These are phyloP conservation scores for Nicotiana attenuata DNA, from an alignment of 257 asterid genomes.

Conservation along the genomic window DNA sequence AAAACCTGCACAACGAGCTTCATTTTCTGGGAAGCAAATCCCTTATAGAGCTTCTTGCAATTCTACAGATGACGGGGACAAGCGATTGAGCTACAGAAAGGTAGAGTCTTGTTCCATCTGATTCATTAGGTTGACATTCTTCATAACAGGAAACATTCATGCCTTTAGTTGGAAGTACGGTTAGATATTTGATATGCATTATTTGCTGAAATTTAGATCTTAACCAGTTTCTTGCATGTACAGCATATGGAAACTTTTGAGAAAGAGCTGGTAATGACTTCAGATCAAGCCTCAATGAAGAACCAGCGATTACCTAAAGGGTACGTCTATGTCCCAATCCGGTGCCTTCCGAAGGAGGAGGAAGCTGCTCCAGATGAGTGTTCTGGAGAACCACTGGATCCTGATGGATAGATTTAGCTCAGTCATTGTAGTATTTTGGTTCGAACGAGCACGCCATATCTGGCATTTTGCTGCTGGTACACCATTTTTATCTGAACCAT, in stretches of 20 bases:
- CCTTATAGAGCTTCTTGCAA: conserved; percentile 51
- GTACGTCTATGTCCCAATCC: conserved; percentile 75
- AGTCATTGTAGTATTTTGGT: not conserved
- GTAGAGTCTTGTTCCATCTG: conserved; percentile 25
- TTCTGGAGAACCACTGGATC: conserved; percentile 40
- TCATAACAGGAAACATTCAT: not conserved
- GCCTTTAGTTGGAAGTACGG: not conserved
- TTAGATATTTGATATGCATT: conserved; percentile 5
- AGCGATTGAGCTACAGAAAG: conserved; percentile 44
- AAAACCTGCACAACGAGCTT: conserved; percentile 41
- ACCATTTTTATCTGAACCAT: conserved; percentile 10
- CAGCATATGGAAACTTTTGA: conserved; percentile 76
- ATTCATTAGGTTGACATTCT: not conserved
- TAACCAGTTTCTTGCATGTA: conserved; percentile 8
- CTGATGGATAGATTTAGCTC: conserved; percentile 26
- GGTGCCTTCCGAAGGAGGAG: conserved; percentile 77
- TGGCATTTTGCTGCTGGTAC: not conserved
- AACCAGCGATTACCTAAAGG: conserved; percentile 88
- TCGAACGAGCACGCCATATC: conserved; percentile 2
- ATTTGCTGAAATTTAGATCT: not conserved
- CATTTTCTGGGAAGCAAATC: conserved; percentile 76
- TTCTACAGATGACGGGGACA: conserved; percentile 49
- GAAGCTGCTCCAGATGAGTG: conserved; percentile 43
- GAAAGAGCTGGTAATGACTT: conserved; percentile 83
- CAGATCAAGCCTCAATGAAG: conserved; percentile 88